These are phyloP conservation scores for Cryphonectria radicalis DNA, from an alignment of 2,329 filamentous ascomycete genomes.

Conservation along the genomic window DNA sequence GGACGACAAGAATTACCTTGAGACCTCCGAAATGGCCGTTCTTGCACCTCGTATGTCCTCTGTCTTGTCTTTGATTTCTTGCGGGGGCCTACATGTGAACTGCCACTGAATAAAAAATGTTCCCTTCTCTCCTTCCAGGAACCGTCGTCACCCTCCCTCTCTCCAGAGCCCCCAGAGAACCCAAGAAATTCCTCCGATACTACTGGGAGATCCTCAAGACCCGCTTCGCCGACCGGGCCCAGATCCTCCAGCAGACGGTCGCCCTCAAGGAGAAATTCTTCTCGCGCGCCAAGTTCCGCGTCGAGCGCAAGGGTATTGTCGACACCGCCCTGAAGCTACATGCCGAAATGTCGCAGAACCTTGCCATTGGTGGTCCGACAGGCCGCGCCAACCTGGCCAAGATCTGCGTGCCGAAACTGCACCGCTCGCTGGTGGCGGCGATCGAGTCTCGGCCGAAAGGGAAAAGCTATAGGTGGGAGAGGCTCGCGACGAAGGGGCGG, in stretches of 20 bases:
- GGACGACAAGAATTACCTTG: neutral
- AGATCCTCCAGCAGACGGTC: conserved; percentile 43
- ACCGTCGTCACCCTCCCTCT: conserved; percentile 53
- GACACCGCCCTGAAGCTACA: conserved; percentile 64
- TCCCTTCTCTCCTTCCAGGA: conserved; percentile 39
- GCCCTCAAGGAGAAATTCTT: conserved; percentile 46
- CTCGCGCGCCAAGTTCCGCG: conserved; percentile 36
- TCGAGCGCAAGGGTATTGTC: conserved; percentile 46
- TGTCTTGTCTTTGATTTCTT: neutral
- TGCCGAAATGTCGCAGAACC: conserved; percentile 62
- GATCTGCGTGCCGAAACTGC: conserved; percentile 60
- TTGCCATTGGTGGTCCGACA: conserved; percentile 53
- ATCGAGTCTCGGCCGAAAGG: conserved; percentile 55
- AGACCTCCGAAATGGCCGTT: conserved; percentile 4
- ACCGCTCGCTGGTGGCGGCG: conserved; percentile 53
- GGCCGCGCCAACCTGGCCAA: conserved; percentile 54
- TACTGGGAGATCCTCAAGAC: conserved; percentile 43
- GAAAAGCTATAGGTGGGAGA: conserved; percentile 56
- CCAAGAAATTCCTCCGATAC: conserved; percentile 41
- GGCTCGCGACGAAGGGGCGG: conserved; percentile 55
- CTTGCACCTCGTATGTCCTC: conserved; percentile 22
- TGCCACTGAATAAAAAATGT: neutral
- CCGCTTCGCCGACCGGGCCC: conserved; percentile 43
- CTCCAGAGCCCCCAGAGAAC: conserved; percentile 39
- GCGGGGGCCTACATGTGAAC: too few species aligned